Evolutionary conservation across 768 basidiomycete genomes (phyloP).

Genomic region (Rhizopogon sp.): DNA sequence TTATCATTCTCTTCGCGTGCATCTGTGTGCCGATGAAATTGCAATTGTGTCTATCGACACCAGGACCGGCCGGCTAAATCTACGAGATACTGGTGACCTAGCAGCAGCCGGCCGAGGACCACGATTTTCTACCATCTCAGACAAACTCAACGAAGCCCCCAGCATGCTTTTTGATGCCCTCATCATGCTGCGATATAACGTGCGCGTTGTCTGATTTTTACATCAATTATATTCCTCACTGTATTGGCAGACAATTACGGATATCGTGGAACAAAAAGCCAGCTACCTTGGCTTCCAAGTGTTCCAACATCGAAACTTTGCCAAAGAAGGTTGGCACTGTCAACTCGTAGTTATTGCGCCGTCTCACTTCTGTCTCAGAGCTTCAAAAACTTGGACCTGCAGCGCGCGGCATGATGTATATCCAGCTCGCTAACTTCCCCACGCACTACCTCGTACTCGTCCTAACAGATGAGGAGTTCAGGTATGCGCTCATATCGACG

Average conservation of each 20-base stretch:
- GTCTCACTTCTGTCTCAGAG: slow-evolving; percentile 38
- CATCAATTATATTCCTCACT: neutral
- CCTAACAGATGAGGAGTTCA: slow-evolving; percentile 71
- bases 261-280: slow-evolving; percentile 82
- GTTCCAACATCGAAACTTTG: slow-evolving; percentile 64
- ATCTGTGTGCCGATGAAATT: slow-evolving; percentile 71
- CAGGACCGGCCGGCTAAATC: slow-evolving; percentile 71
- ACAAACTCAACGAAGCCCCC: slow-evolving; percentile 69
- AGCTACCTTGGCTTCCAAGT: slow-evolving; percentile 77
- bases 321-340: slow-evolving; percentile 47
- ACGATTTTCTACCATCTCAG: slow-evolving; percentile 54
- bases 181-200: slow-evolving; percentile 54
- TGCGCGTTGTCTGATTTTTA: slow-evolving; percentile 30
- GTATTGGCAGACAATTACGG: slow-evolving; percentile 69
- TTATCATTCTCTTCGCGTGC: slow-evolving; percentile 55
- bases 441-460: slow-evolving; percentile 83
- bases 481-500: slow-evolving; percentile 77
- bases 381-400: slow-evolving; percentile 62
- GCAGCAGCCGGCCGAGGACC: slow-evolving; percentile 68
- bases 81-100: slow-evolving; percentile 79
- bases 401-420: slow-evolving; percentile 61
- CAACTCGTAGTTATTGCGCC: neutral
- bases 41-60: slow-evolving; percentile 75
- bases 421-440: slow-evolving; percentile 73
- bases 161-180: slow-evolving; percentile 51